Percentiles rank a stretch among this genome's conserved stretches.
Evolutionary conservation across 768 basidiomycete genomes (phyloP).

Genomic region (Gelatoporia subvermispora): DNA sequence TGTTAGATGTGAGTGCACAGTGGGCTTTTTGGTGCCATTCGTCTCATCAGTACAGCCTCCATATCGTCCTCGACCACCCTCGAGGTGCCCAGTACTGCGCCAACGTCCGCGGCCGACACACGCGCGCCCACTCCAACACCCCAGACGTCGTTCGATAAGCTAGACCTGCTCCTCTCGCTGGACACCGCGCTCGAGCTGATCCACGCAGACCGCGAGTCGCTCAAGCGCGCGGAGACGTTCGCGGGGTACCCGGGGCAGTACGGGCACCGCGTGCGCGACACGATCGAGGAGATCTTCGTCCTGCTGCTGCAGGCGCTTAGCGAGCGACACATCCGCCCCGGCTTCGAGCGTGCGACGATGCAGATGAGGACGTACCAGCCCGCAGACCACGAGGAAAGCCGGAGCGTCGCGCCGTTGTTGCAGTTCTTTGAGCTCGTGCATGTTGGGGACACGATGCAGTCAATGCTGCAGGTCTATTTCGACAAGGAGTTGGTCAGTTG

Average conservation of each 20-base stretch:
- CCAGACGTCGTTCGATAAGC: slow-evolving; percentile 36
- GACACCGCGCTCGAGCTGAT: slow-evolving; percentile 90
- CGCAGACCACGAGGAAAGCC: slow-evolving; percentile 75
- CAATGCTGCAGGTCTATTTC: slow-evolving; percentile 97
- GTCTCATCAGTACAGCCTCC: slow-evolving; percentile 3
- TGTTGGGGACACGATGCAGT: slow-evolving; percentile 94
- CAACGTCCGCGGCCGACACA: slow-evolving; percentile 17
- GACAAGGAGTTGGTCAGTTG: slow-evolving; percentile 84
- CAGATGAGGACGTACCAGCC: slow-evolving; percentile 91
- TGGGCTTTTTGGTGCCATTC: neutral
- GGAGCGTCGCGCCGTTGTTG: slow-evolving; percentile 84
- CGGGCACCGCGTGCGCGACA: slow-evolving; percentile 84
- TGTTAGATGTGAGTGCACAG: slow-evolving; percentile 5
- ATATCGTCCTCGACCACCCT: slow-evolving; percentile 5
- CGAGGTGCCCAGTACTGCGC: slow-evolving; percentile 2
- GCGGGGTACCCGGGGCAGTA: slow-evolving; percentile 81
- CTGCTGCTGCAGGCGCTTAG: slow-evolving; percentile 74
- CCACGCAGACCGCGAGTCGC: slow-evolving; percentile 84
- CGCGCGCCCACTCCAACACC: slow-evolving; percentile 16
- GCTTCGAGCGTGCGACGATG: slow-evolving; percentile 84
- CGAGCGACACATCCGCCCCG: slow-evolving; percentile 73
- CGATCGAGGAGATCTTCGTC: slow-evolving; percentile 91
- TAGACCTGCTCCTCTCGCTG: slow-evolving; percentile 88
- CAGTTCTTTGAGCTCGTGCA: slow-evolving; percentile 99
- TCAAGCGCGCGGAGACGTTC: slow-evolving; percentile 92